These are phyloP conservation scores for Fusarium bactridioides DNA, from an alignment of 2,329 filamentous ascomycete genomes.

Conservation along the genomic window DNA sequence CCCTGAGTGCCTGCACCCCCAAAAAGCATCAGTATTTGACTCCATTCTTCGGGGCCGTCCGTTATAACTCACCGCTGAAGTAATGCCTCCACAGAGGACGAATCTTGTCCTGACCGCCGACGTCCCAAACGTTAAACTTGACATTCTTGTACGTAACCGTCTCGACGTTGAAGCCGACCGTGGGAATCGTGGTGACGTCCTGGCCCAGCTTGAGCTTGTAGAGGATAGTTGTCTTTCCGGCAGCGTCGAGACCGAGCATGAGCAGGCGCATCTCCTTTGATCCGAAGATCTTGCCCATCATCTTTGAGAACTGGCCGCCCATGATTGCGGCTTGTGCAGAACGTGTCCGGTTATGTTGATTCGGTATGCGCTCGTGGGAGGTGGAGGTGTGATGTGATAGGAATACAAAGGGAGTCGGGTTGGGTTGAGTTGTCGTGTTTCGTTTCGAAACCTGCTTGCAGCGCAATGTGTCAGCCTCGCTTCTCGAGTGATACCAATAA, in stretches of 20 bases:
- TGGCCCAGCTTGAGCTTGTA: constrained; percentile 99
- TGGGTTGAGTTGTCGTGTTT: not conserved
- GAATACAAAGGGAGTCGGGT: not conserved
- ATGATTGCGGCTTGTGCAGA: constrained; percentile 60
- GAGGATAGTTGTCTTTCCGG: constrained; percentile 98
- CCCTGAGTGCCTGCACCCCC: constrained; percentile 82
- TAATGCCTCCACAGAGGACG: constrained; percentile 97
- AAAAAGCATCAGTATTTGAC: not conserved
- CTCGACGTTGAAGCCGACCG: constrained; percentile 99
- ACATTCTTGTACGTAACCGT: constrained; percentile 99
- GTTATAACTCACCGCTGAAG: constrained; percentile 72
- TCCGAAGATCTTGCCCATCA: constrained; percentile 98
- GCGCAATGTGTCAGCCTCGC: constrained; percentile 11
- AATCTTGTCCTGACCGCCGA: constrained; percentile 99
- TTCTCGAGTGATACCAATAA: not conserved
- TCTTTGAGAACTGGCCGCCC: constrained; percentile 93
- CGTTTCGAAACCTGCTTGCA: constrained; percentile 9
- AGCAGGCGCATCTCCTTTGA: constrained; percentile 99
- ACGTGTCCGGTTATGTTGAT: not conserved
- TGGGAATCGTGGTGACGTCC: constrained; percentile 97
- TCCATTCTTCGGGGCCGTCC: not conserved
- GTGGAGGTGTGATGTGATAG: not conserved
- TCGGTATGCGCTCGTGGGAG: not conserved
- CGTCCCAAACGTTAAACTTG: constrained; percentile 99
- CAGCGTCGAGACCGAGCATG: constrained; percentile 97